These are phyloP conservation scores for Colletotrichum lindemuthianum DNA, from an alignment of 2,329 filamentous ascomycete genomes.

Conservation along the genomic window DNA sequence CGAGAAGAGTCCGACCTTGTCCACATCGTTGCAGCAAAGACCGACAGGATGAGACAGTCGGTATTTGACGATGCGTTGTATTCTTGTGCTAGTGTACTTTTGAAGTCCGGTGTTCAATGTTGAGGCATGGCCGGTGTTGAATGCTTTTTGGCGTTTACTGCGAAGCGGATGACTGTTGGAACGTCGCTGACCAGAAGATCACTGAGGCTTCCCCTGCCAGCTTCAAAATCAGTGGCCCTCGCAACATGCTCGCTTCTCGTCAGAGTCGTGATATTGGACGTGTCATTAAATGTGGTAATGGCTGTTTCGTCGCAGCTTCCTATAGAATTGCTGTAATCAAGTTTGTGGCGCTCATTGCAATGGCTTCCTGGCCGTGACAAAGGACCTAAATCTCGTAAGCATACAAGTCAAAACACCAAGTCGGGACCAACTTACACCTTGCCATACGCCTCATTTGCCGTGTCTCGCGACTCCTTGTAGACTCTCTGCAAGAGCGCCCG, in stretches of 20 bases:
- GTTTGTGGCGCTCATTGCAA: constrained; percentile 6
- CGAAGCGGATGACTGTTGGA: no score
- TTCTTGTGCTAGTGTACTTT: no score
- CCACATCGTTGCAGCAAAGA: not conserved
- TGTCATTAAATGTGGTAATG: not conserved
- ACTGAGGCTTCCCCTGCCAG: no score
- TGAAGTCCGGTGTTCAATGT: no score
- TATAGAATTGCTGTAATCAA: not conserved
- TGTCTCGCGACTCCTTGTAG: constrained; percentile 44
- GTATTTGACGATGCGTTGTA: no score
- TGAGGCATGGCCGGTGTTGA: no score
- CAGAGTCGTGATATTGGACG: no score
- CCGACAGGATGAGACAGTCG: not conserved
- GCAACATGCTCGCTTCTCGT: no score
- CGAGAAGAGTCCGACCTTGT: constrained; percentile 7
- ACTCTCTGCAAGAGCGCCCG: constrained; percentile 45
- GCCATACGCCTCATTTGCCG: constrained; percentile 41
- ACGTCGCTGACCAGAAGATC: no score
- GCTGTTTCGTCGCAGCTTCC: not conserved
- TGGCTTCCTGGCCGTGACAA: constrained; percentile 35
- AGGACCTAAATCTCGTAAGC: constrained; percentile 6
- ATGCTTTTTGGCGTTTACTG: no score
- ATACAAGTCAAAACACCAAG: no score
- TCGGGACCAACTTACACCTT: constrained; percentile 44
- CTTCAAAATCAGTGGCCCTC: no score